Evolutionary conservation across 192 early-diverging fungal species (phyloP), one percentile per base, ranked within the genome.

Genomic region (Gamsiella multidivaricata): DNA sequence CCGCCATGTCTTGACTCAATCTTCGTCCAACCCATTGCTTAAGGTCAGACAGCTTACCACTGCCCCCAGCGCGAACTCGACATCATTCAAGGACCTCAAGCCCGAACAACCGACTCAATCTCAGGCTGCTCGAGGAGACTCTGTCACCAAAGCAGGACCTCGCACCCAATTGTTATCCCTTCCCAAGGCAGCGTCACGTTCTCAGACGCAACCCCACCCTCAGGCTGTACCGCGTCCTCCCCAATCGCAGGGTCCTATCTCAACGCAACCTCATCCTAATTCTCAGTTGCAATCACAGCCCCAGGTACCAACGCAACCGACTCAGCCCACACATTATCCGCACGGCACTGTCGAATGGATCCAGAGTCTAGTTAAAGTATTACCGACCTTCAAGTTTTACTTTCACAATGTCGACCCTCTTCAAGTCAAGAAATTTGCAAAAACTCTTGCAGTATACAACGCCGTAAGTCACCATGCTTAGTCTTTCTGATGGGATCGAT

Each of bases 311-410:
- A n/a, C n/a, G n/a, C n/a, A n/a, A n/a, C n/a, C n/a, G n/a, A n/a
- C n/a, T n/a, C n/a, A n/a, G n/a, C n/a, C n/a, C n/a, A n/a, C n/a
- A n/a, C n/a, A n/a, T n/a, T n/a, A n/a, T n/a, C n/a, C n/a, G n/a
- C n/a, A 69, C 29, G 67, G 67, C 25, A 32, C 67, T 12, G 26
- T 33, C 26, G 56, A 52, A 42, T 69, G 67, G 67, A 60, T 43
- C 18, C 47, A 65, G 14, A 36, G 49, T 18, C 20, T 65, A 12
- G 29, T 43, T 2, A 26, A 55, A 42, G n/a, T 64, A 17, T 25
- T 75, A 17, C 63, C 71, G 7, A 60, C 25, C 5, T 75, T 15
- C 52, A 57, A 49, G 11, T 75, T 75, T 25, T 75, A 57, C 51
- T 75, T 66, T 54, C 63, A 75, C 47, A 46, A 32, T 18, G 50